These are phyloP conservation scores for Musa acuminata DNA, from an alignment of 176 grass and related monocot genomes.

Conservation along the genomic window DNA sequence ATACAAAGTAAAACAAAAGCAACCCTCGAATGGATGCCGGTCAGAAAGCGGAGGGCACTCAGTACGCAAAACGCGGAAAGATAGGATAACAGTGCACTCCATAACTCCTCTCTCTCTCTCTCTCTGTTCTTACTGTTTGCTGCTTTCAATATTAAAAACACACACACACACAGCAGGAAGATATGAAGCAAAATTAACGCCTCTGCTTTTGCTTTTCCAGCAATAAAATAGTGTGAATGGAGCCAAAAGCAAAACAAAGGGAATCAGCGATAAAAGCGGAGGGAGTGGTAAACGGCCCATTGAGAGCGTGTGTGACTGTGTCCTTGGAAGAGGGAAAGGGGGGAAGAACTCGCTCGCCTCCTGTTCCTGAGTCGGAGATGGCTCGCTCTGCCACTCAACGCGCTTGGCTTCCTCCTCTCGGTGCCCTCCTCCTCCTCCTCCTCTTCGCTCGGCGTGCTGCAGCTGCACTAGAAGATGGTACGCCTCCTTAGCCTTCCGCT, in stretches of 20 bases:
- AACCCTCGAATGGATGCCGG: neutral
- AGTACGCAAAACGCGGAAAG: neutral
- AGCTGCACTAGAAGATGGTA: conserved; percentile 73
- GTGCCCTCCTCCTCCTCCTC: conserved; percentile 22
- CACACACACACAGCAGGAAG: neutral
- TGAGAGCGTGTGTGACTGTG: neutral
- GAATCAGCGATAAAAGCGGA: conserved; percentile 69
- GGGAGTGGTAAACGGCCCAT: neutral
- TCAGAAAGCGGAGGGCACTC: neutral
- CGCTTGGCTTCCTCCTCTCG: conserved; percentile 23
- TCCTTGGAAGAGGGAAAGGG: neutral
- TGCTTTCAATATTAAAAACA: too few species aligned
- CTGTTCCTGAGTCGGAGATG: neutral
- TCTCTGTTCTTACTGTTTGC: too few species aligned
- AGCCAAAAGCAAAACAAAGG: conserved; percentile 59
- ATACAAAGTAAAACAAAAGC: neutral
- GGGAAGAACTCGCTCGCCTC: neutral
- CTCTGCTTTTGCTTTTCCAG: neutral
- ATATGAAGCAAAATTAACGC: neutral
- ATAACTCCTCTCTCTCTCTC: neutral
- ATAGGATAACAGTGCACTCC: neutral
- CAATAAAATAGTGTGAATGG: conserved; percentile 15
- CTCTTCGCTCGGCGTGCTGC: conserved; percentile 25
- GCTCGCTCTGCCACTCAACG: neutral
- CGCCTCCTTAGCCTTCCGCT: neutral